phyloP scores from a whole-genome alignment of 352 stramenopile species.

The Pythium chondricola region DNA sequence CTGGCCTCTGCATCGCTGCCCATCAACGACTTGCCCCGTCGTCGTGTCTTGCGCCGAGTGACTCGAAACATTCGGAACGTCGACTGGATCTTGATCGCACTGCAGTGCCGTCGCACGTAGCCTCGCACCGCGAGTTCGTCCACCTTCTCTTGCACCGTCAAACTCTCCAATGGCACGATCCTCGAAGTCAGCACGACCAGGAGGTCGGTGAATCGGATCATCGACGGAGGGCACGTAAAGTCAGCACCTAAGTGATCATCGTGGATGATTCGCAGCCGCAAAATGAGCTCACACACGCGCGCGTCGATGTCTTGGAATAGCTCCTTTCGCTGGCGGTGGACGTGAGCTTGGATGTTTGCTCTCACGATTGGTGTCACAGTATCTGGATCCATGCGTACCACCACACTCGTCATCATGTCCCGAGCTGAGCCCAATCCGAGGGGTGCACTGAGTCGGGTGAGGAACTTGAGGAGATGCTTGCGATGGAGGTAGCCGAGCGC shows the following conservation, averaged over 20 bases:
- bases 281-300: slow-evolving; percentile 53
- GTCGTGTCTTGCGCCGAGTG: slow-evolving; percentile 13
- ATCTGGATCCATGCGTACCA: slow-evolving; percentile 21
- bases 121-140: slow-evolving; percentile 67
- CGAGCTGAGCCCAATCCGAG: slow-evolving; percentile 40
- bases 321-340: slow-evolving; percentile 44
- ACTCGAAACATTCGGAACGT: slow-evolving; percentile 59
- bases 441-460: slow-evolving; percentile 43
- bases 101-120: slow-evolving; percentile 59
- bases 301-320: slow-evolving; percentile 69
- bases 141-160: slow-evolving; percentile 80
- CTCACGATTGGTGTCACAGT: slow-evolving; percentile 26
- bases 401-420: slow-evolving; percentile 15
- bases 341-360: slow-evolving; percentile 27
- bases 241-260: slow-evolving; percentile 41
- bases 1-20: not conserved
- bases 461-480: slow-evolving; percentile 54
- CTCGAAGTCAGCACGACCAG: slow-evolving; percentile 63
- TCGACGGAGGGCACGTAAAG: slow-evolving; percentile 39
- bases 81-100: slow-evolving; percentile 56
- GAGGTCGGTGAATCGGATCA: slow-evolving; percentile 74
- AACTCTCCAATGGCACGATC: slow-evolving; percentile 56
- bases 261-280: slow-evolving; percentile 53
- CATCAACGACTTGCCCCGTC: not conserved
- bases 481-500: slow-evolving; percentile 67